Percentiles rank a stretch among this genome's conserved stretches.
Conservation (phyloP, 2,329 filamentous ascomycete species). For the Diplodia sapinea region DNA sequence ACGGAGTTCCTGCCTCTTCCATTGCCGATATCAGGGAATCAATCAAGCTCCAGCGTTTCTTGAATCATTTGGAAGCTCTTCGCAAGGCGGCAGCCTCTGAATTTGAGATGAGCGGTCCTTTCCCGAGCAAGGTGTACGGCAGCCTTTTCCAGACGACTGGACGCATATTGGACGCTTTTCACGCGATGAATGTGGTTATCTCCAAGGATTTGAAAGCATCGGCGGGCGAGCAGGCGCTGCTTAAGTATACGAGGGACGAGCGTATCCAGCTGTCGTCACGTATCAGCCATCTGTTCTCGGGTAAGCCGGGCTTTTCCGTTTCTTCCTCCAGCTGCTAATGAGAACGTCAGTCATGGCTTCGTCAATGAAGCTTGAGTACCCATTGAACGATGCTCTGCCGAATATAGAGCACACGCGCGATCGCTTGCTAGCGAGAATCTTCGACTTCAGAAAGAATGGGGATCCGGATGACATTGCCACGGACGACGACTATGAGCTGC, state of each 20-base stretch:
- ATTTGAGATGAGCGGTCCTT: conserved; percentile 86
- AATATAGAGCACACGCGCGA: conserved; percentile 82
- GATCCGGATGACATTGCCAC: conserved; percentile 58
- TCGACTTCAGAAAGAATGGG: conserved; percentile 79
- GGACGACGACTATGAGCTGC: conserved; percentile 83
- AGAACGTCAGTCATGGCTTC: conserved; percentile 73
- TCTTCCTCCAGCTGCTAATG: not conserved
- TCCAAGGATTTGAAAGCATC: conserved; percentile 77
- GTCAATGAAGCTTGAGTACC: conserved; percentile 92
- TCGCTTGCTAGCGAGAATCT: conserved; percentile 82
- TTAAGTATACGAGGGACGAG: conserved; percentile 80
- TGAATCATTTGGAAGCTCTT: conserved; percentile 73
- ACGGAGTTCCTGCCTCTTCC: conserved; percentile 49
- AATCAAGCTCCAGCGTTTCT: conserved; percentile 80
- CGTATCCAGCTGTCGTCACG: conserved; percentile 81
- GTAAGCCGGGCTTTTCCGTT: conserved; percentile 47
- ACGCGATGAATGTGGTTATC: conserved; percentile 94
- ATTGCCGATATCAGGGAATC: conserved; percentile 93
- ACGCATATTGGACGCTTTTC: conserved; percentile 88
- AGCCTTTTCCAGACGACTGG: conserved; percentile 80
- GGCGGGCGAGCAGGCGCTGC: conserved; percentile 78
- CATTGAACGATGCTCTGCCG: conserved; percentile 85
- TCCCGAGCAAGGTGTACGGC: conserved; percentile 74
- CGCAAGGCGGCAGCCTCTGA: conserved; percentile 78
- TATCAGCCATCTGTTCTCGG: conserved; percentile 82